Evolutionary conservation across 192 early-diverging fungal species (phyloP), one percentile per base, ranked within the genome.

Genomic region (Coemansia sp.): DNA sequence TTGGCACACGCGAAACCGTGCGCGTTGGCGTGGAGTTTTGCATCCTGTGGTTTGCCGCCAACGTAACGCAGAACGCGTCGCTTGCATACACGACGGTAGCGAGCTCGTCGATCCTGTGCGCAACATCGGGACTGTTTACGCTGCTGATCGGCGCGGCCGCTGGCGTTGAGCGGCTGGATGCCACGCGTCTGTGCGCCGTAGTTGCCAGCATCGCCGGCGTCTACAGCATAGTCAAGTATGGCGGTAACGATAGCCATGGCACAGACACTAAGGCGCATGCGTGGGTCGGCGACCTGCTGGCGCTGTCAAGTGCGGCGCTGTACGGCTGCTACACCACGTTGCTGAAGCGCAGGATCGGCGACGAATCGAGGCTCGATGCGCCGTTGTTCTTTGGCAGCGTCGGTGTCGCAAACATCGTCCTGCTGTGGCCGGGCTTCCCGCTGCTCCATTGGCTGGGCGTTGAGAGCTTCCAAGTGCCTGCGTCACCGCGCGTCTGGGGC

Each of bases 371-470:
- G 36, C 71, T 94, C 38, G 79, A 92, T 62, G 88, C 89, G 82
- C 84, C 89, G 30, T 66, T 90, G 55, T 94, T 94, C 62, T 90
- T 94, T 77, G 92, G 92, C 38, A 87, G 87, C n/a, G 89, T 94
- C 16, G 92, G 93, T 5, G 58, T 88, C 18, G 89, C 89, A 48
- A 94, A 93, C 71, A 63, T 86, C 0, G 57, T 89, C 20, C 49
- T 90, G 20, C 68, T 93, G 12, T 90, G 89, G 90, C 92, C 91
- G 4, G 66, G 85, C 16, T 87, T 93, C 64, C 60, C 71, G 0
- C 24, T 92, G 9, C 68, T 93, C 8, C 86, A 93, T 67, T 72
- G 58, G 26, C 71, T 78, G 8, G 88, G 87, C 7, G 60, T 92
- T 5, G 93, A 94, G 64, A 46, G 65, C n/a, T 88, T 93, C 73